Conservation (phyloP, 1,284 basidiomycete species). For the Athelia sp. region DNA sequence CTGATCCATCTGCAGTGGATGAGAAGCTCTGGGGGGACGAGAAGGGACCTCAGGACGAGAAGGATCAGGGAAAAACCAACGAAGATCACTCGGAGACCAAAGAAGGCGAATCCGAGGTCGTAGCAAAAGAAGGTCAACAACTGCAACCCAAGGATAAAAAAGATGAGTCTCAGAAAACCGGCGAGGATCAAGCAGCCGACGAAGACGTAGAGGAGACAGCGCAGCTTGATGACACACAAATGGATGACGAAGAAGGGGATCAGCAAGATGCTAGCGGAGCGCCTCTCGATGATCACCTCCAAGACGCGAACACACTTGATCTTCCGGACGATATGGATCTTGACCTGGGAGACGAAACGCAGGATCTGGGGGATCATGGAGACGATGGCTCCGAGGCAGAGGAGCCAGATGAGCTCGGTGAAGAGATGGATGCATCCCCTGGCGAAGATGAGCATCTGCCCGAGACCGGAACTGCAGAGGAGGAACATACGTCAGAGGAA, state of each 20-base stretch:
- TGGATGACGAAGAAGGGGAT: slow-evolving; percentile 33
- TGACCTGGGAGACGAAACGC: slow-evolving; percentile 30
- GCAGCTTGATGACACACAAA: slow-evolving; percentile 27
- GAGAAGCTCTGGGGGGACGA: slow-evolving; percentile 98
- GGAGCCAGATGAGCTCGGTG: slow-evolving; percentile 14
- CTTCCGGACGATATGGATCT: slow-evolving; percentile 82
- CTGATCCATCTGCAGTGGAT: slow-evolving; percentile 87
- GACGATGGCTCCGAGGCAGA: slow-evolving; percentile 19
- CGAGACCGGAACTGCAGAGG: not conserved
- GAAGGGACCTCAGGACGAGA: slow-evolving; percentile 43
- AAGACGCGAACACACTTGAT: slow-evolving; percentile 76
- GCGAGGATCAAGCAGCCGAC: slow-evolving; percentile 28
- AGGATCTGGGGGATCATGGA: slow-evolving; percentile 24
- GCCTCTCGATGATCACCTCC: slow-evolving; percentile 68
- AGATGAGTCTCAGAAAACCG: slow-evolving; percentile 28
- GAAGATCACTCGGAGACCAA: slow-evolving; percentile 46
- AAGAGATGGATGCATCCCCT: slow-evolving; percentile 13
- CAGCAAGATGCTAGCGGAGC: slow-evolving; percentile 50
- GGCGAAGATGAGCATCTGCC: slow-evolving; percentile 11
- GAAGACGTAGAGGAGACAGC: slow-evolving; percentile 30
- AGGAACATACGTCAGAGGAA: not conserved
- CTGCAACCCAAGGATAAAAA: slow-evolving; percentile 29
- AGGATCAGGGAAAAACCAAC: slow-evolving; percentile 44
- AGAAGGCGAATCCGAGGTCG: slow-evolving; percentile 59
- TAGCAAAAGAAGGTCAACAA: slow-evolving; percentile 65